A percentile compares a stretch with the other conserved stretches of the same genome.
phyloP scores from a whole-genome alignment of 202 grass and related monocot genomes.

The Eragrostis tef region DNA sequence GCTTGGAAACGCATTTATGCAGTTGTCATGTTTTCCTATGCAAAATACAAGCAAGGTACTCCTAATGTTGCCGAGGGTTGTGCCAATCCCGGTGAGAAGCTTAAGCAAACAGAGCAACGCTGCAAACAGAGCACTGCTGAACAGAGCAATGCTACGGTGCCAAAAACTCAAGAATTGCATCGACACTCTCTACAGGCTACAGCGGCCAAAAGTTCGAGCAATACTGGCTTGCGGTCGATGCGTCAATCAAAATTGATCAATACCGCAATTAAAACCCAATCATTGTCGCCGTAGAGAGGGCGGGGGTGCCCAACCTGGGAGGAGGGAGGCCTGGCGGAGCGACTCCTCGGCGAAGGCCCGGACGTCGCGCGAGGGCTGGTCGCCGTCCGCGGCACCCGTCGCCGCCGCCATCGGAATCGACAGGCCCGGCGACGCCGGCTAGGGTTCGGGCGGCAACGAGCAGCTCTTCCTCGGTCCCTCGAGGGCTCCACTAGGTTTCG shows the following conservation, averaged over 20 bases:
- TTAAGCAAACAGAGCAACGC: not conserved
- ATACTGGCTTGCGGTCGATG: not conserved
- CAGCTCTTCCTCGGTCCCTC: not conserved
- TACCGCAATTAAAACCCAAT: not conserved
- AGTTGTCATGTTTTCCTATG: not conserved
- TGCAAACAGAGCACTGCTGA: not conserved
- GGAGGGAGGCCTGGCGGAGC: slow-evolving; percentile 76
- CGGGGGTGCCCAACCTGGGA: slow-evolving; percentile 54
- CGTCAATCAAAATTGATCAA: not conserved
- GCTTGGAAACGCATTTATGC: not conserved
- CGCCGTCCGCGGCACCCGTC: slow-evolving; percentile 52
- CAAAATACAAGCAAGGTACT: not conserved
- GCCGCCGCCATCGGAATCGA: slow-evolving; percentile 39
- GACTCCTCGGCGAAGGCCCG: slow-evolving; percentile 90
- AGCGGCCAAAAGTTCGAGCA: not conserved
- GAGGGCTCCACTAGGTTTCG: not conserved
- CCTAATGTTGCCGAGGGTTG: not conserved
- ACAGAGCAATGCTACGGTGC: not conserved
- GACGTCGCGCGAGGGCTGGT: slow-evolving; percentile 82
- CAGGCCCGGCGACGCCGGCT: not conserved
- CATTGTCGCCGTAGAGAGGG: no score
- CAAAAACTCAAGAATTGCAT: not conserved
- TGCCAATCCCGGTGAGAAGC: not conserved
- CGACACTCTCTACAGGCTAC: no score
- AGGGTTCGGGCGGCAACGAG: slow-evolving; percentile 11